A percentile compares a stretch with the other conserved stretches of the same genome.
Evolutionary conservation across 345 rosid genomes (phyloP).

Genomic region (Limnanthes douglasii): DNA sequence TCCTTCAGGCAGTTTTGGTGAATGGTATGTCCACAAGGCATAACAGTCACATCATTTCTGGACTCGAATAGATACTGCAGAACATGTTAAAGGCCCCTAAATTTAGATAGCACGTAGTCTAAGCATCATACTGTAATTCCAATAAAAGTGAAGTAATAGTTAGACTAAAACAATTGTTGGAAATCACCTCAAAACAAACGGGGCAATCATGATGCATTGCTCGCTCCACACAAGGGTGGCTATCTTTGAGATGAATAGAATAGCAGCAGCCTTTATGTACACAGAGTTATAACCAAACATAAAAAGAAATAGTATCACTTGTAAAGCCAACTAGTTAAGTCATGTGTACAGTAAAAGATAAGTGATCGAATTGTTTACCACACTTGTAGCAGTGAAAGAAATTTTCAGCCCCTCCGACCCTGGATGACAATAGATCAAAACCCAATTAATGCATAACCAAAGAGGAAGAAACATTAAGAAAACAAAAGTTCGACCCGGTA

Average conservation of each 20-base stretch:
- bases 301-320: not conserved
- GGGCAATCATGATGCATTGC: slow-evolving; percentile 99
- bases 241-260: slow-evolving; percentile 44
- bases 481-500: not conserved
- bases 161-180: too few relatives aligned
- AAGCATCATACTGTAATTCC: too few relatives aligned
- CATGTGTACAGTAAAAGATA: slow-evolving; percentile 1
- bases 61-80: slow-evolving; percentile 66
- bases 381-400: slow-evolving; percentile 88
- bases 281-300: not conserved
- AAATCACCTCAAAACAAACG: slow-evolving; percentile 75
- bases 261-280: slow-evolving; percentile 67
- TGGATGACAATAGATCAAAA: slow-evolving; percentile 6
- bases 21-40: slow-evolving; percentile 88
- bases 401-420: slow-evolving; percentile 75
- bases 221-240: slow-evolving; percentile 88
- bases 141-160: too few relatives aligned
- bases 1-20: slow-evolving; percentile 65
- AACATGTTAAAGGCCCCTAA: not conserved
- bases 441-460: not conserved
- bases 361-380: slow-evolving; percentile 64
- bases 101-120: not conserved
- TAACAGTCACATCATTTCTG: slow-evolving; percentile 43
- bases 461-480: not conserved
- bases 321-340: not conserved